Percentiles rank a stretch among this genome's conserved stretches.
phyloP scores from a whole-genome alignment of 768 basidiomycete genomes.

The Rhodotorula graminis region DNA sequence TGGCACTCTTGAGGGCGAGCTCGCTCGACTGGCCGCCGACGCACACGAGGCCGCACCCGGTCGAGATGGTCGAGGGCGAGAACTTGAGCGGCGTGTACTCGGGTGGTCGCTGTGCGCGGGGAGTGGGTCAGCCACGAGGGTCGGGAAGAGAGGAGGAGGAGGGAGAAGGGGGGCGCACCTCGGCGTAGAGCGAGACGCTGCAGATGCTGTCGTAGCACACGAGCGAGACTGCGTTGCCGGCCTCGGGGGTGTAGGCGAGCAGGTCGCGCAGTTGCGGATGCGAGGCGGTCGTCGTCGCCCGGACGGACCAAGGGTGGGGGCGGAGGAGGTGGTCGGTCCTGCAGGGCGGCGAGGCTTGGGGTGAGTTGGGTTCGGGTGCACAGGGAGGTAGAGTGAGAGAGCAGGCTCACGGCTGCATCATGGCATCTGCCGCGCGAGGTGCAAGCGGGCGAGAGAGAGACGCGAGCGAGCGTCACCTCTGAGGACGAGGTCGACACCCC shows the following conservation, averaged over 20 bases:
- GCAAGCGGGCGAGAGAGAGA: too few species aligned
- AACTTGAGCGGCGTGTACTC: slow-evolving; percentile 34
- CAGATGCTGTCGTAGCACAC: slow-evolving; percentile 29
- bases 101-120: background rate
- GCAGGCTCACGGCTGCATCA: background rate
- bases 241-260: slow-evolving; percentile 6
- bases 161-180: background rate
- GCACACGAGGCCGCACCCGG: slow-evolving; percentile 38
- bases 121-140: too few species aligned
- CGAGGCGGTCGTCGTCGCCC: slow-evolving; percentile 19
- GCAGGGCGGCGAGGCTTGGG: background rate
- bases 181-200: slow-evolving; percentile 16
- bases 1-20: slow-evolving; percentile 28
- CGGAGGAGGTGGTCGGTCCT: background rate
- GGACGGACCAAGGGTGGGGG: background rate
- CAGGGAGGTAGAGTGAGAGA: background rate
- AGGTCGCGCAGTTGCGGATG: slow-evolving; percentile 33
- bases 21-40: slow-evolving; percentile 41
- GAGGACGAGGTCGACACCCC: too few species aligned
- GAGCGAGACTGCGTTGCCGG: background rate
- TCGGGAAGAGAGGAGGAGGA: too few species aligned
- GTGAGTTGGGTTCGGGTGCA: background rate
- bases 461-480: too few species aligned
- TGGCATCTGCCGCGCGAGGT: background rate
- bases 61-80: slow-evolving; percentile 25